Percentiles rank a stretch among this genome's conserved stretches.
These are phyloP conservation scores for Darksidea phi DNA, from an alignment of 495 filamentous ascomycete genomes.

Conservation along the genomic window DNA sequence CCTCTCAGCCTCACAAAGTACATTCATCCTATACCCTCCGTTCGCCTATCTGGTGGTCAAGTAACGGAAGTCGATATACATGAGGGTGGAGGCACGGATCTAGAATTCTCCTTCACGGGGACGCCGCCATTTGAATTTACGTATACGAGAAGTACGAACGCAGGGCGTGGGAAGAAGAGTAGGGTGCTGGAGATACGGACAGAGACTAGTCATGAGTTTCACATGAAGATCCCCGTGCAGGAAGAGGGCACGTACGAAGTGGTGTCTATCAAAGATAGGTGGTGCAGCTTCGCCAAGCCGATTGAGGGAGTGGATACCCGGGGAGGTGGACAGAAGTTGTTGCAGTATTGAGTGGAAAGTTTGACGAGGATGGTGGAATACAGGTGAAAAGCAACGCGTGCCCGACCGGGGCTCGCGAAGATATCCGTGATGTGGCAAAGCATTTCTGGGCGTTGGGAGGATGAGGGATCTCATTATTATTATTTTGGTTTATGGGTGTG, in stretches of 20 bases:
- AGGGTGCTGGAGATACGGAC: constrained; percentile 85
- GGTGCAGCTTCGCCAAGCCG: constrained; percentile 77
- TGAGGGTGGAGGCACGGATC: constrained; percentile 88
- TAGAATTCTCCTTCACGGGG: constrained; percentile 89
- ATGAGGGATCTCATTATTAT: too few species aligned
- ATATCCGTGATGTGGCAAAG: too few species aligned
- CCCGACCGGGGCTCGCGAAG: too few species aligned
- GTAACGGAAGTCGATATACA: constrained; percentile 85
- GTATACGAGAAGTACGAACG: constrained; percentile 87
- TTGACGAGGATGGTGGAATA: not conserved
- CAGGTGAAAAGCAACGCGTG: too few species aligned
- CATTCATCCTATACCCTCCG: constrained; percentile 89
- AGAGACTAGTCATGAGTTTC: constrained; percentile 75
- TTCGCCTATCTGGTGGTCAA: constrained; percentile 78
- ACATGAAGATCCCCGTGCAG: constrained; percentile 73
- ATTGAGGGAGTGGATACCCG: constrained; percentile 45
- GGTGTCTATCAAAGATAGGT: constrained; percentile 87
- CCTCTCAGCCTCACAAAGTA: constrained; percentile 69
- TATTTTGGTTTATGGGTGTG: too few species aligned
- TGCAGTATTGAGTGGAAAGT: constrained; percentile 31
- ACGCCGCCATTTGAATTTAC: constrained; percentile 97
- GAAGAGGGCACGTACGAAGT: constrained; percentile 98
- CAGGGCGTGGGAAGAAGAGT: constrained; percentile 55
- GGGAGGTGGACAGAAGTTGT: constrained; percentile 42
- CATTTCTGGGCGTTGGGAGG: too few species aligned